phyloP scores from a whole-genome alignment of 1,139 yeast genomes.

The Pichia sp. region DNA sequence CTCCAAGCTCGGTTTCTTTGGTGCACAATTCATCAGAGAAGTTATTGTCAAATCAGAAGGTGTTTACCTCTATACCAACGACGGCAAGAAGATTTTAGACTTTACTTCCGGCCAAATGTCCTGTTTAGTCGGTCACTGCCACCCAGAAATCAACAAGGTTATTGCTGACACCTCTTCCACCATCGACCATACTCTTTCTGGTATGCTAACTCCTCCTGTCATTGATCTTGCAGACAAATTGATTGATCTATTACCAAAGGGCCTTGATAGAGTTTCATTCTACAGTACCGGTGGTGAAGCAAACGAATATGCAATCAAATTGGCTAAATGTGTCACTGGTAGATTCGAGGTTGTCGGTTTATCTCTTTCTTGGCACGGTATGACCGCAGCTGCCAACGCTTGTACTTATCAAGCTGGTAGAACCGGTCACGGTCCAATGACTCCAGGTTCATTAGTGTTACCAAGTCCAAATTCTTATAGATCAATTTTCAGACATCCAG shows the following conservation, averaged over 20 bases:
- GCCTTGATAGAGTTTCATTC: constrained; percentile 27
- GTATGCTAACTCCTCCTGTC: constrained; percentile 31
- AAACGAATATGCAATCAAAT: constrained; percentile 29
- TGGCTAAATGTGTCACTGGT: constrained; percentile 28
- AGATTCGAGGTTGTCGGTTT: constrained; percentile 31
- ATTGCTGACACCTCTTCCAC: constrained; percentile 24
- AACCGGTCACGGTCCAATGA: constrained; percentile 29
- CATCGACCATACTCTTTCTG: constrained; percentile 28
- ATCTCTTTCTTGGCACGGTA: constrained; percentile 32
- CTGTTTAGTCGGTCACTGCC: constrained; percentile 29
- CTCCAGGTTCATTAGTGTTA: constrained; percentile 28
- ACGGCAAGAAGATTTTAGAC: constrained; percentile 25
- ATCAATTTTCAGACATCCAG: constrained; percentile 27
- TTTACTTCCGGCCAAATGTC: constrained; percentile 33
- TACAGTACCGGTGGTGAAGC: constrained; percentile 30
- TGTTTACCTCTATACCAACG: constrained; percentile 23
- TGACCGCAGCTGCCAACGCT: constrained; percentile 30
- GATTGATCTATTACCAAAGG: constrained; percentile 23
- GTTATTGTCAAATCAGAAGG: constrained; percentile 20
- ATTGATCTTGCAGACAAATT: constrained; percentile 28
- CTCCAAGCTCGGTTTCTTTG: constrained; percentile 13
- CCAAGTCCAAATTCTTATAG: constrained; percentile 30
- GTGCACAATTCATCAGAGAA: constrained; percentile 17
- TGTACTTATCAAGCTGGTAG: constrained; percentile 30
- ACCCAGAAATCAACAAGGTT: constrained; percentile 24